phyloP scores from a whole-genome alignment of 2,329 filamentous ascomycete genomes.

The Botrytis fragariae region DNA sequence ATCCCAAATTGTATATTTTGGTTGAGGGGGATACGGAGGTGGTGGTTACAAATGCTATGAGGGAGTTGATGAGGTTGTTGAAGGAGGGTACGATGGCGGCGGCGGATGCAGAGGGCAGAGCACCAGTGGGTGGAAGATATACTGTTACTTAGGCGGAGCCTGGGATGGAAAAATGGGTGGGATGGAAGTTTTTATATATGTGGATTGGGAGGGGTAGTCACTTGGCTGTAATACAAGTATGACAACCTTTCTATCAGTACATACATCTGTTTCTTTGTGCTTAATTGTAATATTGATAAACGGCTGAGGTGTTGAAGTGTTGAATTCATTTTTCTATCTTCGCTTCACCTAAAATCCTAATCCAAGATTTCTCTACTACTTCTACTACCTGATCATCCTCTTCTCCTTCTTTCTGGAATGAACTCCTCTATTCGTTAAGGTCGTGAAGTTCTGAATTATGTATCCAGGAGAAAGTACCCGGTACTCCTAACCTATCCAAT shows the following conservation, averaged over 20 bases:
- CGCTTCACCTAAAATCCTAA: background rate
- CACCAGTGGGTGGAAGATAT: slow-evolving; percentile 78
- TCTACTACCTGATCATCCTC: background rate
- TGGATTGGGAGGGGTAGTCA: background rate
- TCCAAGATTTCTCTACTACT: background rate
- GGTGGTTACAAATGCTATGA: slow-evolving; percentile 85
- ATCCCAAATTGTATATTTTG: slow-evolving; percentile 95
- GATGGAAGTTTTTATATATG: background rate
- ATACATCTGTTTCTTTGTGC: background rate
- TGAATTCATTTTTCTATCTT: background rate
- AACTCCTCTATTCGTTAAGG: slow-evolving; percentile 51
- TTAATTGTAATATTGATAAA: background rate
- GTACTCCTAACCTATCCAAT: background rate
- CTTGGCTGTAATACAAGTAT: background rate
- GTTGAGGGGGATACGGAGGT: slow-evolving; percentile 97
- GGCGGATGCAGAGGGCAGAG: slow-evolving; percentile 78
- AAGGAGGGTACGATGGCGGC: slow-evolving; percentile 89
- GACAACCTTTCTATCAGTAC: background rate
- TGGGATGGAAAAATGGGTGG: slow-evolving; percentile 22
- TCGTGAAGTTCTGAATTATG: background rate
- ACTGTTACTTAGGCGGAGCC: slow-evolving; percentile 64
- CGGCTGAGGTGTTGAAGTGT: background rate
- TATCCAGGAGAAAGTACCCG: background rate
- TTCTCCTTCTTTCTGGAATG: slow-evolving; percentile 56
- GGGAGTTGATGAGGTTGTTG: slow-evolving; percentile 81